Base-by-base conservation (phyloP, 176 grass and related monocot species). In the Aechmea fasciata region DNA sequence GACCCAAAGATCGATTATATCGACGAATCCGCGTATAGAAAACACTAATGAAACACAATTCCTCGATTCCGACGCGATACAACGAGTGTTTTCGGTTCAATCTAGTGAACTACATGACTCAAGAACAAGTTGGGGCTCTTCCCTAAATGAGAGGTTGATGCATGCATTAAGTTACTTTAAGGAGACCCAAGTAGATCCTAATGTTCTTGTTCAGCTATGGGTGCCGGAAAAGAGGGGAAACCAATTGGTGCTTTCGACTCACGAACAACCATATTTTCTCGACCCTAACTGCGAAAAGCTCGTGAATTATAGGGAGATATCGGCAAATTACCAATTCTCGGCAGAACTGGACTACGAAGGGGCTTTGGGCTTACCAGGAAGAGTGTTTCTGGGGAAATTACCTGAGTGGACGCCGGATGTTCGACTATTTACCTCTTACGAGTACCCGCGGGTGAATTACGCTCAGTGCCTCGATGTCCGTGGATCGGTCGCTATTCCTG, bases 331-430 rank as follows among this genome's bases (percentile, higher is more conserved):
- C 55, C 63, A 78, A 3, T 99, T 99, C 79, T 86, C 95, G 19
- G 80, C 84, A 6, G 90, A 99, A 48, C 82, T 83, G 13, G 49
- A 15, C 12, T 82, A 84, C 0, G 78, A 76, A 17, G 33, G 73
- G 55, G 73, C 69, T 11, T 82, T 84, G 11, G 82, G 94, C 51
- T 75, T 99, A 11, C 94, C 95, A 0, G 90, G 95, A 28, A 81
- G 95, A 55, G 95, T 99, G 23, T 99, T 85, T 86, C 71, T 93
- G 11, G 82, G 84, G 54, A 84, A 64, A 75, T 64, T 92, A 57
- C 95, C 90, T 4, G 94, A 99, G 73, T 99, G 95, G 90, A 90
- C 95, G n/a, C 95, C 95, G 2, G 90, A 99, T 51, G 85, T 99
- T 62, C 83, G 79, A 1, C 86, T 70, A 78, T 99, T 93, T 66